A percentile compares a stretch with the other conserved stretches of the same genome.
These are phyloP conservation scores for Termitomyces sp. DNA, from an alignment of 768 basidiomycete species.

Conservation along the genomic window DNA sequence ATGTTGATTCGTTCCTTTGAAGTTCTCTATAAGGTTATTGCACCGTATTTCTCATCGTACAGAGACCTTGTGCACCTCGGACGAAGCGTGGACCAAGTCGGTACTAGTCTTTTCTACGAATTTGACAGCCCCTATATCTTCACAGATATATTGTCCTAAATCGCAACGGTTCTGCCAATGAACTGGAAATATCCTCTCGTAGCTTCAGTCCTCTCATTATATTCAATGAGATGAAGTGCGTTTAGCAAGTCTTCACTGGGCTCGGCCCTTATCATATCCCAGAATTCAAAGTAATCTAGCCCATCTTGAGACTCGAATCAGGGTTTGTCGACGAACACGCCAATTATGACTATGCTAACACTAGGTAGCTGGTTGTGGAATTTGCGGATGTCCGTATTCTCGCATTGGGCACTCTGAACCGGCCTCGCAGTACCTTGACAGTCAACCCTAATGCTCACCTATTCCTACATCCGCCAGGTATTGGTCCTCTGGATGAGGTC, in stretches of 20 bases:
- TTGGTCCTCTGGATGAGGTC: conserved; percentile 28
- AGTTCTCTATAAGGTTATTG: conserved; percentile 42
- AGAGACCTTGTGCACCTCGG: conserved; percentile 65
- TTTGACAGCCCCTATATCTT: conserved; percentile 8
- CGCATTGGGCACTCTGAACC: conserved; percentile 63
- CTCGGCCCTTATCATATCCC: conserved; percentile 1
- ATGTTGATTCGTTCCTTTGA: conserved; percentile 9
- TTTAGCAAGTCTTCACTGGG: conserved; percentile 6
- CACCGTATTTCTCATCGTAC: conserved; percentile 69
- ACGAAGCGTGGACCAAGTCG: conserved; percentile 84
- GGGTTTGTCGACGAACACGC: conserved; percentile 40
- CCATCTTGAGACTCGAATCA: conserved; percentile 63
- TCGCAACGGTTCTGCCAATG: conserved; percentile 72
- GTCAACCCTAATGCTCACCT: conserved; percentile 68
- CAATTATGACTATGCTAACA: background rate
- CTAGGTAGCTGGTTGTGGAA: conserved; percentile 59
- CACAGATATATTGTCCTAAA: conserved; percentile 67
- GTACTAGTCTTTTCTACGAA: conserved; percentile 18
- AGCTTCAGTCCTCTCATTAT: conserved; percentile 61
- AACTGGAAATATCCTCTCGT: conserved; percentile 65
- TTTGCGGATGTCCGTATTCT: conserved; percentile 71
- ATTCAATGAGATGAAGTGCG: conserved; percentile 78
- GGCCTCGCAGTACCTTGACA: conserved; percentile 50
- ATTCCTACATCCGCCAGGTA: conserved; percentile 69
- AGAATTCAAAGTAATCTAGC: conserved; percentile 69